Percentiles rank a stretch among this genome's conserved stretches.
These are phyloP conservation scores for Pezicula radicicola DNA, from an alignment of 2,329 filamentous ascomycete genomes.

Conservation along the genomic window DNA sequence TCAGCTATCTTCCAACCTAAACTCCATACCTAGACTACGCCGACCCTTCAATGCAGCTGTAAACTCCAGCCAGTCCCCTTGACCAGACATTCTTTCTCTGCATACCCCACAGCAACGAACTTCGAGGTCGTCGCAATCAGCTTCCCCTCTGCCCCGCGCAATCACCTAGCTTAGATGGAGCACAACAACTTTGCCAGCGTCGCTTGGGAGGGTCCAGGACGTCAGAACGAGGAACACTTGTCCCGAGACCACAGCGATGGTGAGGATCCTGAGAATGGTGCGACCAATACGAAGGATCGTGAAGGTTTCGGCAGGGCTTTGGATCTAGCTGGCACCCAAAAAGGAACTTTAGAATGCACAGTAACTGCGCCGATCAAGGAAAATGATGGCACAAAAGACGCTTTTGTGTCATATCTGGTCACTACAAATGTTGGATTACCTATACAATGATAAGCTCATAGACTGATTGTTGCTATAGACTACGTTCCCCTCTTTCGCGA, in stretches of 20 bases:
- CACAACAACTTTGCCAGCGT: constrained; percentile 76
- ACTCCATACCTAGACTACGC: too few species aligned
- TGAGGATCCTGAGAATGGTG: constrained; percentile 16
- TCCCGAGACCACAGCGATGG: constrained; percentile 37
- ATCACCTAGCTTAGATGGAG: constrained; percentile 20
- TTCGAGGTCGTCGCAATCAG: not conserved
- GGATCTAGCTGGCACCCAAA: constrained; percentile 62
- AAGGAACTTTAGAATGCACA: constrained; percentile 76
- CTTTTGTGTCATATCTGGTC: constrained; percentile 93
- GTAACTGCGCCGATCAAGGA: constrained; percentile 88
- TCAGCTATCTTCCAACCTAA: too few species aligned
- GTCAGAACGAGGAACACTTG: constrained; percentile 37
- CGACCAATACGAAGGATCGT: constrained; percentile 16
- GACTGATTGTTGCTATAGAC: constrained; percentile 53
- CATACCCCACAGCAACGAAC: too few species aligned
- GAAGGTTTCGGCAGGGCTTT: constrained; percentile 24
- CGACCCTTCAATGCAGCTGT: too few species aligned
- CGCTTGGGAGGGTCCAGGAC: constrained; percentile 65
- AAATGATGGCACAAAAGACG: constrained; percentile 93
- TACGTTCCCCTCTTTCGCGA: constrained; percentile 90
- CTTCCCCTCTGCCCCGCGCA: constrained; percentile 20
- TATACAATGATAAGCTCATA: not conserved
- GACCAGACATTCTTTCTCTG: too few species aligned
- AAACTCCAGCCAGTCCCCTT: too few species aligned
- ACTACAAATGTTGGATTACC: constrained; percentile 70